Conservation (phyloP, 2,329 filamentous ascomycete genomes). For the Colletotrichum trifolii region DNA sequence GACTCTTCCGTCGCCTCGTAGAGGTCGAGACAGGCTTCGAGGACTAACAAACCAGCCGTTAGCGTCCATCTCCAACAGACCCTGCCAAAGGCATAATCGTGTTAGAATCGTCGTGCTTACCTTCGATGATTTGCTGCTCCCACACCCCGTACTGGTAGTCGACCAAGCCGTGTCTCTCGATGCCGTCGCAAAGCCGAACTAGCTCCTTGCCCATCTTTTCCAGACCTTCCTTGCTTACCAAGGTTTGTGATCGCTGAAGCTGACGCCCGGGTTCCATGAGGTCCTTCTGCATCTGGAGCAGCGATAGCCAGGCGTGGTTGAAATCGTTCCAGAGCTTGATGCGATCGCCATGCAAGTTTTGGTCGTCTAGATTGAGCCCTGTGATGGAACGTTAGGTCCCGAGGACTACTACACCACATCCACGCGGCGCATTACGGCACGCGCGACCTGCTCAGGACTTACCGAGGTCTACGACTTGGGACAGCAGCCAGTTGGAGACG, state of each 20-base stretch:
- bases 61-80: conserved; percentile 8
- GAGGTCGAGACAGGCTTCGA: conserved; percentile 57
- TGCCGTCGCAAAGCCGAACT: conserved; percentile 82
- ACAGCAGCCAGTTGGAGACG: conserved; percentile 66
- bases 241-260: conserved; percentile 66
- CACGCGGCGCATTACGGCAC: not conserved
- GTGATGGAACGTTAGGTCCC: conserved; percentile 23
- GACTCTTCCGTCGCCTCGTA: conserved; percentile 54
- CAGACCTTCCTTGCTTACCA: conserved; percentile 76
- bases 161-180: conserved; percentile 92
- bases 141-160: conserved; percentile 98
- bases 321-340: conserved; percentile 93
- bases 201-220: conserved; percentile 86
- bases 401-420: not conserved
- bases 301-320: conserved; percentile 89
- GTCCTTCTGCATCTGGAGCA: conserved; percentile 87
- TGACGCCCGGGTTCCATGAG: conserved; percentile 71
- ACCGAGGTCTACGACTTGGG: conserved; percentile 67
- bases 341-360: conserved; percentile 77
- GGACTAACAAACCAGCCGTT: conserved; percentile 38
- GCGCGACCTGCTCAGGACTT: conserved; percentile 42
- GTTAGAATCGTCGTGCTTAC: conserved; percentile 63
- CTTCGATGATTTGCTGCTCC: conserved; percentile 88
- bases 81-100: not conserved
- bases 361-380: conserved; percentile 89